Evolutionary conservation across 2,329 filamentous ascomycete genomes (phyloP).

Genomic region (Sporothrix euskadiensis): DNA sequence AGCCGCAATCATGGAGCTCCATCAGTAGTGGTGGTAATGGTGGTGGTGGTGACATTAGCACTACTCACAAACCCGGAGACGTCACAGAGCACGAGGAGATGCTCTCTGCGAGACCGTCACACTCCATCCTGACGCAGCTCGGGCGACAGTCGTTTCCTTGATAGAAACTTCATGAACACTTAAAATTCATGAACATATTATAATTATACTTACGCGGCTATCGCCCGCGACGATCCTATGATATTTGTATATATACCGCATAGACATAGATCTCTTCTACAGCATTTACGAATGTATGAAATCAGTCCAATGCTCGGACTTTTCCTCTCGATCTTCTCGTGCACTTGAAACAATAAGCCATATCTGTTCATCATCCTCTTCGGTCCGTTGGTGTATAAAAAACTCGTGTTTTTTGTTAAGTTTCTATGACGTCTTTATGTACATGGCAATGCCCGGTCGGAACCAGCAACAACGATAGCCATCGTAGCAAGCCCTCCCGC

Average conservation of each 20-base stretch:
- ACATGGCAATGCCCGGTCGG: slow-evolving; percentile 1
- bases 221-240: background rate
- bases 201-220: background rate
- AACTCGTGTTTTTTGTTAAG: slow-evolving; percentile 21
- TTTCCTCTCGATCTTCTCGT: background rate
- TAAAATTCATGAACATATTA: background rate
- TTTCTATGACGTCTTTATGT: slow-evolving; percentile 38
- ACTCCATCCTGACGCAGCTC: background rate
- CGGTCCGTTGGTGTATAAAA: background rate
- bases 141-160: background rate
- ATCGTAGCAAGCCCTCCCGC: background rate
- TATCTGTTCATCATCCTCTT: background rate
- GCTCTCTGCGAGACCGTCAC: background rate
- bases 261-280: background rate
- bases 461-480: background rate
- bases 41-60: background rate
- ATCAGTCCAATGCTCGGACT: background rate
- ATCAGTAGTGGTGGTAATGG: background rate
- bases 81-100: background rate
- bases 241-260: slow-evolving; percentile 1
- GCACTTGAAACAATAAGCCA: background rate
- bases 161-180: background rate
- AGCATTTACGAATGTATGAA: slow-evolving; percentile 21
- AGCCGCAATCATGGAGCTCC: background rate
- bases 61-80: background rate